phyloP scores from a whole-genome alignment of 768 basidiomycete genomes.

The Termitomyces sp. region DNA sequence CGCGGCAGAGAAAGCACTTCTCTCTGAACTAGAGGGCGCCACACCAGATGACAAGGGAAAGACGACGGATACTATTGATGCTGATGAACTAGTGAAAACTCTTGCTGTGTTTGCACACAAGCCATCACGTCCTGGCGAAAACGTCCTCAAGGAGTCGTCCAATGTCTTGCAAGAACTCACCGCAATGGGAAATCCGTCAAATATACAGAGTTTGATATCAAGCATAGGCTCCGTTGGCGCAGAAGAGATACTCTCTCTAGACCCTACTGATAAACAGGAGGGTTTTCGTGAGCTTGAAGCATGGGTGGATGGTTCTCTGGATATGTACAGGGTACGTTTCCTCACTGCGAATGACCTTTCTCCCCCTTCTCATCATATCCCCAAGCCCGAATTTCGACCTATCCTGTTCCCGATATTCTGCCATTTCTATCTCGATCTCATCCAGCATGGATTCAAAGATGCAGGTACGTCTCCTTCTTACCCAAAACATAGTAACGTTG shows the following conservation, averaged over 20 bases:
- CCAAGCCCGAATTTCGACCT: constrained; percentile 88
- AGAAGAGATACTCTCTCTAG: constrained; percentile 76
- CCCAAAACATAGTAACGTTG: constrained; percentile 8
- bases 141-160: constrained; percentile 62
- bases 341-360: constrained; percentile 19
- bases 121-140: constrained; percentile 63
- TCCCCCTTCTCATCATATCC: background rate
- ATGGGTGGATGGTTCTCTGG: constrained; percentile 88
- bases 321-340: constrained; percentile 75
- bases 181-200: constrained; percentile 65
- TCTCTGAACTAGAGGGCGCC: constrained; percentile 37
- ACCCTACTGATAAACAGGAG: constrained; percentile 83
- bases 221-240: constrained; percentile 78
- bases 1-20: constrained; percentile 46
- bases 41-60: constrained; percentile 44
- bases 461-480: constrained; percentile 56
- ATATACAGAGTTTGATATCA: constrained; percentile 72
- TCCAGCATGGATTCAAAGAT: constrained; percentile 86
- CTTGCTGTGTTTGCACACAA: constrained; percentile 69
- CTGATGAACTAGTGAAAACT: constrained; percentile 52
- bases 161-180: constrained; percentile 67
- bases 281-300: constrained; percentile 83
- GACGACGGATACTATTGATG: constrained; percentile 35
- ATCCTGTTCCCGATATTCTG: constrained; percentile 95
- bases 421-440: constrained; percentile 94